phyloP scores from a whole-genome alignment of 2,329 filamentous ascomycete genomes.

The Alternaria sp. region DNA sequence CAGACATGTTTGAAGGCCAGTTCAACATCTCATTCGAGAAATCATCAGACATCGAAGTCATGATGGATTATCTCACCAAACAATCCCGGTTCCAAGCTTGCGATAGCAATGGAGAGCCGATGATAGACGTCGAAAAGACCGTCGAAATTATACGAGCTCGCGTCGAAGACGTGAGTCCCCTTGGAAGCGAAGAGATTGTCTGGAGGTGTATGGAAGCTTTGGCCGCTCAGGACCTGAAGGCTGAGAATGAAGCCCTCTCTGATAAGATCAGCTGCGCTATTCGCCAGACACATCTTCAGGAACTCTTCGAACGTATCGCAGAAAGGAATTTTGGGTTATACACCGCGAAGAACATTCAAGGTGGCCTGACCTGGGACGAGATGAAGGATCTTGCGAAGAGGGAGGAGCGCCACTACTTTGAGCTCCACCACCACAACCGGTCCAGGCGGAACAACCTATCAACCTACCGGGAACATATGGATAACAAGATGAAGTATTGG shows the following conservation, averaged over 20 bases:
- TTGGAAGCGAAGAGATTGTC: background rate
- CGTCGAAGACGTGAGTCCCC: background rate
- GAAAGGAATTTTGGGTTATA: background rate
- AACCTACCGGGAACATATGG: background rate
- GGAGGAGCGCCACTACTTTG: background rate
- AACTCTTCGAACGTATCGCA: background rate
- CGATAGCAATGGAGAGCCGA: background rate
- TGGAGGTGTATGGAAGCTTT: background rate
- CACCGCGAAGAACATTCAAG: background rate
- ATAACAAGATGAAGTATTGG: background rate
- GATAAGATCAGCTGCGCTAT: background rate
- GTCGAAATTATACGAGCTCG: background rate
- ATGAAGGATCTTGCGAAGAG: background rate
- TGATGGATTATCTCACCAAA: background rate
- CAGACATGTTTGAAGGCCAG: background rate
- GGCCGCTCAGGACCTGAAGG: background rate
- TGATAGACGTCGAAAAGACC: background rate
- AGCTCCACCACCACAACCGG: background rate
- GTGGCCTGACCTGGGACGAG: background rate
- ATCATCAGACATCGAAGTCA: background rate
- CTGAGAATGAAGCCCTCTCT: background rate
- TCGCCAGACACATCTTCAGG: background rate
- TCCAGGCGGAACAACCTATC: background rate
- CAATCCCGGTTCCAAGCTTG: background rate
- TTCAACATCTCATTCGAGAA: background rate